Conservation (phyloP, 2,329 filamentous ascomycete species). For the Fusarium euwallaceae region DNA sequence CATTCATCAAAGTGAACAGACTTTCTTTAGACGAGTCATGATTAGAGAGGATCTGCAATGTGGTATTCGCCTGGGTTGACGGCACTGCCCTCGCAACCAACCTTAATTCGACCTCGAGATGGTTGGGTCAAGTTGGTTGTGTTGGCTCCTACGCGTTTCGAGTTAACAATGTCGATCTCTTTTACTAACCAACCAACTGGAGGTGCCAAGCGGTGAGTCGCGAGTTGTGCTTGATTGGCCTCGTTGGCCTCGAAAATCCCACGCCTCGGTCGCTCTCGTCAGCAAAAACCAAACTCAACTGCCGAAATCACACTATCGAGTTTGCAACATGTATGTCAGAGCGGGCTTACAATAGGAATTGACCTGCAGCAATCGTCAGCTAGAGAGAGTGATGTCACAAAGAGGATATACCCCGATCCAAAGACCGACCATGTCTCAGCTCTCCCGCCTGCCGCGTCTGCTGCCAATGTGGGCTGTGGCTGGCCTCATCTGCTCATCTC, state of each 20-base stretch:
- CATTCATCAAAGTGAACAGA: not conserved
- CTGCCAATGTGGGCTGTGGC: conserved; percentile 14
- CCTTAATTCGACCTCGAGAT: not conserved
- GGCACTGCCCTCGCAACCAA: not conserved
- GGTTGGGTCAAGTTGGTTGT: not conserved
- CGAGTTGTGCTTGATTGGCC: not conserved
- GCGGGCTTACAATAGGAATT: not conserved
- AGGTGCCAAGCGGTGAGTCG: not conserved
- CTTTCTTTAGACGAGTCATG: not conserved
- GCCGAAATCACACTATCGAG: not conserved
- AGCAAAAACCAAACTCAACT: not conserved
- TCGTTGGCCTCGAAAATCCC: not conserved
- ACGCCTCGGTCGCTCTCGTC: not conserved
- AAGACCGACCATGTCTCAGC: conserved; percentile 4
- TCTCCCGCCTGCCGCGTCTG: conserved; percentile 26
- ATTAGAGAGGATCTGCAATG: not conserved
- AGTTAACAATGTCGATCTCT: not conserved
- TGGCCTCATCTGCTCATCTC: conserved; percentile 33
- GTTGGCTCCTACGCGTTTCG: not conserved
- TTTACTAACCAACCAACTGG: not conserved
- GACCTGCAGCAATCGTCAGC: not conserved
- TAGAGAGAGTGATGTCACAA: not conserved
- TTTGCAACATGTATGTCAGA: not conserved
- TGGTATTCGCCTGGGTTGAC: not conserved
- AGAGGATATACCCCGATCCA: not conserved